Conservation (phyloP, 208 protist genomes). For the Leishmania amazonensis region DNA sequence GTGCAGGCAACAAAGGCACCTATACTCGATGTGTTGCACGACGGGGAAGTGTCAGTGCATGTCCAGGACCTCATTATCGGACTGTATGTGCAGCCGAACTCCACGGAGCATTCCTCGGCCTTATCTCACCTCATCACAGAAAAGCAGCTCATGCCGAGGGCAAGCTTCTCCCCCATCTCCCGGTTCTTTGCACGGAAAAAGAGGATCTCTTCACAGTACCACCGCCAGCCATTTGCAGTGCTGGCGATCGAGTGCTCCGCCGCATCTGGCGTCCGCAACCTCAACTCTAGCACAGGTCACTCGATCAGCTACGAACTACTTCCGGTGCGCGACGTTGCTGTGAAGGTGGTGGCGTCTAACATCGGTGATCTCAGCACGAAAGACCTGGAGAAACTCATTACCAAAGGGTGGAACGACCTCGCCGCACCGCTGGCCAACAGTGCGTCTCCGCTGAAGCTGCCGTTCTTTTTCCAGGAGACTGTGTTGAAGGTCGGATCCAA, state of each 20-base stretch:
- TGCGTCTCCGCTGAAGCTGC: constrained; percentile 30
- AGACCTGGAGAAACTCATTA: constrained; percentile 23
- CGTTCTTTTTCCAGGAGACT: constrained; percentile 25
- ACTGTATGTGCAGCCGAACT: constrained; percentile 28
- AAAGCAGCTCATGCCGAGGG: neutral
- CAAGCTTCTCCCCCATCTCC: neutral
- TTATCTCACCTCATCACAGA: neutral
- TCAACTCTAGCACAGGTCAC: constrained; percentile 24
- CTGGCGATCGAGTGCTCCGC: constrained; percentile 13
- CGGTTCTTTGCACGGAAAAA: neutral
- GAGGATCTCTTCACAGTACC: neutral
- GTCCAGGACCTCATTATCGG: constrained; percentile 25
- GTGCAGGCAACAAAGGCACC: constrained; percentile 17
- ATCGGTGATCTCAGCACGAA: constrained; percentile 39
- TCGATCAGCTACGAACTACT: constrained; percentile 31
- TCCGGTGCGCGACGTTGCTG: constrained; percentile 21
- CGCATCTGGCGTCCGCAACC: constrained; percentile 19
- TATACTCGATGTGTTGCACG: neutral
- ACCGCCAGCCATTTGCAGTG: neutral
- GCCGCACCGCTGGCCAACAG: constrained; percentile 44
- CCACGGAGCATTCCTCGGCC: neutral
- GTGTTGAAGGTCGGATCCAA: constrained; percentile 28
- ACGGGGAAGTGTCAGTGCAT: constrained; percentile 7
- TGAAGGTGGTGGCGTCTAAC: constrained; percentile 41
- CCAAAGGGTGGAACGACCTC: constrained; percentile 29